A percentile compares a stretch with the other conserved stretches of the same genome.
Conservation (phyloP, 768 basidiomycete species). For the Rubroboletus satanas region DNA sequence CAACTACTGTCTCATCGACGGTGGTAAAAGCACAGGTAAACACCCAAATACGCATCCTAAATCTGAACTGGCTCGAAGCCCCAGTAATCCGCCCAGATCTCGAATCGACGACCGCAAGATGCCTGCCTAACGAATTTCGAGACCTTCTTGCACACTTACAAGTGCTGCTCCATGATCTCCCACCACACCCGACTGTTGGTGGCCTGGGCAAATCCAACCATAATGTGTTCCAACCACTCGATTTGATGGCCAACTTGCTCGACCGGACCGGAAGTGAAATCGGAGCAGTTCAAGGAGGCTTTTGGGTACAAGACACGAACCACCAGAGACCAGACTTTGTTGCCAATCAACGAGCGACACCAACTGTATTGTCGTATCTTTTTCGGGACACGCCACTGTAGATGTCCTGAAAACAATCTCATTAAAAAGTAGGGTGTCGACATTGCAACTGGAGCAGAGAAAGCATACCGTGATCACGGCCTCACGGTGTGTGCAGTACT, state of each 20-base stretch:
- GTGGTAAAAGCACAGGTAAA: not conserved
- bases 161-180: not conserved
- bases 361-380: too few relatives aligned
- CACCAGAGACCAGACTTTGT: not conserved
- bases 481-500: not conserved
- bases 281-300: not conserved
- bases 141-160: not conserved
- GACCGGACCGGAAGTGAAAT: not conserved
- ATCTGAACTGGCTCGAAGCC: not conserved
- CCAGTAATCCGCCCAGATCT: not conserved
- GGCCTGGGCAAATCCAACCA: not conserved
- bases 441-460: not conserved
- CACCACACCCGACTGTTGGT: not conserved
- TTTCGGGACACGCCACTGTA: too few relatives aligned
- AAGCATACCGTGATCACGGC: not conserved
- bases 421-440: not conserved
- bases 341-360: not conserved
- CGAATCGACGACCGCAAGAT: not conserved
- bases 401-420: not conserved
- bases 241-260: not conserved
- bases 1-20: too few relatives aligned
- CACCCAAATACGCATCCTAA: not conserved
- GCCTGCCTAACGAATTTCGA: not conserved
- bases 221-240: not conserved
- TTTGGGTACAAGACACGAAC: not conserved